These are phyloP conservation scores for Agaricus sinodeliciosus DNA, from an alignment of 768 basidiomycete genomes.

Conservation along the genomic window DNA sequence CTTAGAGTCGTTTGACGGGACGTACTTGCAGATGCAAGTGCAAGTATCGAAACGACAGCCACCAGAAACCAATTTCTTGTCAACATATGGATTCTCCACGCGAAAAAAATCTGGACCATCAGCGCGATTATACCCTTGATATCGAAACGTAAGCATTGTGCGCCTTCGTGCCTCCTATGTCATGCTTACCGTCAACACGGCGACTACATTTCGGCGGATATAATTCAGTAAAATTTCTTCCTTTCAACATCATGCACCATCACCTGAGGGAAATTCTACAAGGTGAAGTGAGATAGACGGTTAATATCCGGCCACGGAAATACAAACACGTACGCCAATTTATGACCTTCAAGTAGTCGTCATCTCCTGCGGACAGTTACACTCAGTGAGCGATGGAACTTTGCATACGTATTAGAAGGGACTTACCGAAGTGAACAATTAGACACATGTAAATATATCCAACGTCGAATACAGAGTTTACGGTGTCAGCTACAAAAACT, in stretches of 20 bases:
- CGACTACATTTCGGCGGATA: too few species aligned
- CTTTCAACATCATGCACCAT: too few species aligned
- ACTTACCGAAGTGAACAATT: slow-evolving; percentile 39
- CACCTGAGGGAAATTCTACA: too few species aligned
- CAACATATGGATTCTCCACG: slow-evolving; percentile 25
- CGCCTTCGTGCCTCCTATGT: too few species aligned
- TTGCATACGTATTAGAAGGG: not conserved
- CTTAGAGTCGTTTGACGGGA: not conserved
- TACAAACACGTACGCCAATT: slow-evolving; percentile 2
- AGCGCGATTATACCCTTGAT: slow-evolving; percentile 36
- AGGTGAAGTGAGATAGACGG: too few species aligned
- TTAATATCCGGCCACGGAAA: too few species aligned
- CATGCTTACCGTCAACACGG: too few species aligned
- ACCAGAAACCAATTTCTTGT: slow-evolving; percentile 17
- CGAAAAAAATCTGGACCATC: slow-evolving; percentile 42
- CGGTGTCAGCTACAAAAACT: slow-evolving; percentile 40
- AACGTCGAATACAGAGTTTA: slow-evolving; percentile 38
- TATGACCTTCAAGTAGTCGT: not conserved
- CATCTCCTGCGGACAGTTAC: slow-evolving; percentile 11
- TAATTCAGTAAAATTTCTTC: too few species aligned
- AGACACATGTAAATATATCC: slow-evolving; percentile 39
- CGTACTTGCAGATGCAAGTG: slow-evolving; percentile 17
- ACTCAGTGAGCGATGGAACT: not conserved
- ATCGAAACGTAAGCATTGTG: too few species aligned
- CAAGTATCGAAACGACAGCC: slow-evolving; percentile 12